Evolutionary conservation across 345 rosid species (phyloP), one percentile per base, ranked within the genome.

Genomic region (Noccaea bulbosa): DNA sequence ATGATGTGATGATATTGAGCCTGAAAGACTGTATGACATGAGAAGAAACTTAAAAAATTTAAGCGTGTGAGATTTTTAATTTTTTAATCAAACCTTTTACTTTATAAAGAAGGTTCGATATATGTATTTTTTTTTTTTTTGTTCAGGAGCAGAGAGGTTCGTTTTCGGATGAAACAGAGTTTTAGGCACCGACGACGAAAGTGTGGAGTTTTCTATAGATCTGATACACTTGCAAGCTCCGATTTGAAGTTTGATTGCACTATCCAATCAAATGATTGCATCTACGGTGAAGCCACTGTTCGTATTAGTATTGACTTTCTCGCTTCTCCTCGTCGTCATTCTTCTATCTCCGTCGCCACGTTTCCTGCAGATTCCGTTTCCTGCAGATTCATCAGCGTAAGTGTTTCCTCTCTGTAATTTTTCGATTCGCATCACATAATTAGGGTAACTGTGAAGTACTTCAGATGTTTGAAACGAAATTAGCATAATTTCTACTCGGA

Each of bases 201-300:
- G 54, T 40, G 72, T 56, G 34, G 22, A 58, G 39, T 47, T 59
- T 73, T 58, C 7, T 5, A 39, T 43, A 68, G 74, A 69, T 75
- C 74, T 69, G 38, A 48, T 11, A 41, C 55, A 50, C 45, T 38
- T 37, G 7, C 40, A 30, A 57, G 8, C 14, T 49, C 54, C 14
- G 55, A 66, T 66, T 40, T 58, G 78, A 47, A 74, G 14, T 66
- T 57, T 12, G n/a, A 58, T 33, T 40, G 9, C 2, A 49, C 2
- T 37, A 38, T 2, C 12, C 54, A 80, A 2, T 43, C 70, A 83
- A 78, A 86, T 87, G 90, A 72, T 80, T 70, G 72, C 57, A 34
- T 77, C 80, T 17, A 65, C 89, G 32, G 92, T 88, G 74, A 88
- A 87, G 67, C 93, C 96, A 34, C 39, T 87, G 67, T 85, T 81